A percentile compares a stretch with the other conserved stretches of the same genome.
Conservation (phyloP, 2,329 filamentous ascomycete genomes). For the Arthrinium puccinioides region DNA sequence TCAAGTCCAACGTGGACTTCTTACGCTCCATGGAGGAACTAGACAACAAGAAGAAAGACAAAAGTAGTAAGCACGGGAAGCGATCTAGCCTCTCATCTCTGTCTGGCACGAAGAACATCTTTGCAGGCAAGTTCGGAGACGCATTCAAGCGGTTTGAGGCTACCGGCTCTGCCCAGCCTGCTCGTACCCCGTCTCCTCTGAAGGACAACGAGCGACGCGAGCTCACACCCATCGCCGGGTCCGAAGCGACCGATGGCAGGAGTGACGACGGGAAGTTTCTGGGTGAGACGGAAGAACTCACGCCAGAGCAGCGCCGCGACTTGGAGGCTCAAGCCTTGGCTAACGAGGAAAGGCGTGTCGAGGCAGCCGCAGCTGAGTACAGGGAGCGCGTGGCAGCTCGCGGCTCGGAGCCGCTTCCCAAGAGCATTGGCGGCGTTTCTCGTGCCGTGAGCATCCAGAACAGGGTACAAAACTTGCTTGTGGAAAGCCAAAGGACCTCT, state of each 20-base stretch:
- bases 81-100: slow-evolving; percentile 66
- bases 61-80: slow-evolving; percentile 55
- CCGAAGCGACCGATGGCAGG: slow-evolving; percentile 62
- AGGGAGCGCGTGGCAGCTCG: slow-evolving; percentile 63
- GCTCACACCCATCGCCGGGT: slow-evolving; percentile 65
- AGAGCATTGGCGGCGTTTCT: slow-evolving; percentile 50
- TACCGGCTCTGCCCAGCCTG: slow-evolving; percentile 26
- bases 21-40: slow-evolving; percentile 67
- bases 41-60: slow-evolving; percentile 48
- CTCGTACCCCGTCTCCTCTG: slow-evolving; percentile 40
- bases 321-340: slow-evolving; percentile 74
- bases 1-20: slow-evolving; percentile 77
- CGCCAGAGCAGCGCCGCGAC: slow-evolving; percentile 84
- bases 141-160: slow-evolving; percentile 88
- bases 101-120: slow-evolving; percentile 69
- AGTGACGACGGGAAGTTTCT: slow-evolving; percentile 60
- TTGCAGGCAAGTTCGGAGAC: slow-evolving; percentile 87
- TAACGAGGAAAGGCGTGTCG: slow-evolving; percentile 85
- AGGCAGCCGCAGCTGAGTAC: slow-evolving; percentile 83
- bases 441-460: slow-evolving; percentile 84
- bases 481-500: slow-evolving; percentile 62
- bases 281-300: slow-evolving; percentile 63
- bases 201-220: slow-evolving; percentile 40
- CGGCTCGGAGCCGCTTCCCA: slow-evolving; percentile 35
- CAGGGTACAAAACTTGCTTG: slow-evolving; percentile 77